Evolutionary conservation across 805 yeast species (phyloP).

Genomic region (Hanseniaspora valbyensis): DNA sequence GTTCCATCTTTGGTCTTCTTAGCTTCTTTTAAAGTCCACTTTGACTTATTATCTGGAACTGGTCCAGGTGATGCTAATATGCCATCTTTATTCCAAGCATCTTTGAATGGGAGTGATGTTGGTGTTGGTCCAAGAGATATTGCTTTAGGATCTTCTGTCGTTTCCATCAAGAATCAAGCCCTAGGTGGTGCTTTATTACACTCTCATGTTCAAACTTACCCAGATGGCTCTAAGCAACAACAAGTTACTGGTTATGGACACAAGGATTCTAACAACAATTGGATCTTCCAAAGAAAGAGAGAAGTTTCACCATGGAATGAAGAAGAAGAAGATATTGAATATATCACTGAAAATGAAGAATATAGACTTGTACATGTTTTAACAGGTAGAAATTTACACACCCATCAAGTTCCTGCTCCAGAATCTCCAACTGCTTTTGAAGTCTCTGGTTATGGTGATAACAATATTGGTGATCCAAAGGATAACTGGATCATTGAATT

Average conservation of each 20-base stretch:
- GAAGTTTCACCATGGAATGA: constrained; percentile 26
- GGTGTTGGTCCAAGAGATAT: constrained; percentile 62
- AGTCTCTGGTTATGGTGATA: constrained; percentile 78
- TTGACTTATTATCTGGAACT: constrained; percentile 56
- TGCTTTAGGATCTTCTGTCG: constrained; percentile 45
- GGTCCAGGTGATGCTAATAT: constrained; percentile 76
- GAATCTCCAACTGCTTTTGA: constrained; percentile 57
- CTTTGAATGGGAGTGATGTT: constrained; percentile 54
- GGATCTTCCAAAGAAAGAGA: constrained; percentile 57
- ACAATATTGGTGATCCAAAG: constrained; percentile 58
- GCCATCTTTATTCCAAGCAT: constrained; percentile 75
- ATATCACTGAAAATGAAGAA: constrained; percentile 49
- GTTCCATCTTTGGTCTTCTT: constrained; percentile 55
- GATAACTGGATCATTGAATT: constrained; percentile 90
- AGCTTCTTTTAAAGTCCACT: constrained; percentile 62
- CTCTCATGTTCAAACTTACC: constrained; percentile 76
- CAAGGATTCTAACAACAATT: constrained; percentile 77
- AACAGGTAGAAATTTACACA: constrained; percentile 68
- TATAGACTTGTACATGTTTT: constrained; percentile 61
- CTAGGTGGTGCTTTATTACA: constrained; percentile 69
- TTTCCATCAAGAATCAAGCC: constrained; percentile 50
- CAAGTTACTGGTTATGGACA: constrained; percentile 88
- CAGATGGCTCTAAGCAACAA: constrained; percentile 87
- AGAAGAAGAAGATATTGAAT: constrained; percentile 23
- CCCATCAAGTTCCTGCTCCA: constrained; percentile 73